Conservation (phyloP, 345 rosid species). For the Kernera saxatilis region DNA sequence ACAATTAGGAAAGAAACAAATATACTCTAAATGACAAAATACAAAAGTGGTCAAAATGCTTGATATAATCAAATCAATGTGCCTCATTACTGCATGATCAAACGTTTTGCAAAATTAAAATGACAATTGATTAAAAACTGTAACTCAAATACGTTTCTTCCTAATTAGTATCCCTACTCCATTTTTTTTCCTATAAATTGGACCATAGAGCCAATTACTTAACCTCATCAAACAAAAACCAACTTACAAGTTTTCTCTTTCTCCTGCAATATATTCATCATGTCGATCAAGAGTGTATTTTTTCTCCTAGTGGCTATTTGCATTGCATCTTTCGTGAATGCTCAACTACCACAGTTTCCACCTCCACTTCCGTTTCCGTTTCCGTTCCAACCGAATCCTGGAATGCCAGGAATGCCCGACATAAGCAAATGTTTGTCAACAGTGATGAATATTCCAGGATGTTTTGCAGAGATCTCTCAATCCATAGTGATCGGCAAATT, state of each 20-base stretch:
- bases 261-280: background rate
- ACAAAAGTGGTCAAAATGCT: no score
- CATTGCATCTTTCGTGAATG: background rate
- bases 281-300: background rate
- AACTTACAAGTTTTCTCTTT: background rate
- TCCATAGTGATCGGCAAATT: background rate
- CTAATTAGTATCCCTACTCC: background rate
- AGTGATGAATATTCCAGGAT: background rate
- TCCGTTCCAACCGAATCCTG: background rate
- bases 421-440: background rate
- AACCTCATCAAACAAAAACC: background rate
- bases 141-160: background rate
- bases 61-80: no score
- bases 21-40: no score
- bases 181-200: background rate
- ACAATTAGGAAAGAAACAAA: no score
- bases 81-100: no score
- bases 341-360: background rate
- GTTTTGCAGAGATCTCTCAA: background rate
- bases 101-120: no score
- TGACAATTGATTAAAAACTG: no score
- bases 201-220: background rate
- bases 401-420: background rate
- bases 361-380: background rate
- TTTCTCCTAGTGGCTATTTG: background rate